phyloP scores from a whole-genome alignment of 768 basidiomycete species.

The Xerocomellus chrysenteron region DNA sequence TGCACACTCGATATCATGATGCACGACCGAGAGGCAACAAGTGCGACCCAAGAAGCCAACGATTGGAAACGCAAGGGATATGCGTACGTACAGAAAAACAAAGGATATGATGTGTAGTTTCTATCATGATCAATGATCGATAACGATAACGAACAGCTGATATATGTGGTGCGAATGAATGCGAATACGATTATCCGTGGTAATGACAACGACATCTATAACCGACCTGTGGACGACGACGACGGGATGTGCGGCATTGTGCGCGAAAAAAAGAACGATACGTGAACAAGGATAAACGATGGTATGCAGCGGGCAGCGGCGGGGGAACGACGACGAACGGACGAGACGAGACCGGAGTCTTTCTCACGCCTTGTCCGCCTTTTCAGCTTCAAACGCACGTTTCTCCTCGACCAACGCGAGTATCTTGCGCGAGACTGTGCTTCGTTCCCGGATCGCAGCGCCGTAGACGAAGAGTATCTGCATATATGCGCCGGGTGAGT shows the following conservation, averaged over 20 bases:
- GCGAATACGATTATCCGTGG: neutral
- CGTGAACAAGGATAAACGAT: neutral
- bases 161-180: neutral
- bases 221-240: neutral
- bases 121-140: neutral
- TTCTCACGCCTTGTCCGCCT: conserved; percentile 2
- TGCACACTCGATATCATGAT: no score
- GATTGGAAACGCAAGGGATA: neutral
- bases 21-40: no score
- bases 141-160: neutral
- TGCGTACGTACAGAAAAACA: neutral
- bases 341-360: neutral
- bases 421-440: conserved; percentile 26
- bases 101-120: neutral
- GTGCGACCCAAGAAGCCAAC: neutral
- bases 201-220: neutral
- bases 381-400: neutral
- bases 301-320: neutral
- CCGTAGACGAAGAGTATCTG: conserved; percentile 35
- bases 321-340: neutral
- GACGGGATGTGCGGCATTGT: neutral
- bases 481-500: neutral
- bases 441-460: conserved; percentile 32
- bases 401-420: conserved; percentile 14
- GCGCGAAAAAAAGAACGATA: neutral